Base-by-base conservation (phyloP, 73 alveolate species). In the Paramecium primaurelia region DNA sequence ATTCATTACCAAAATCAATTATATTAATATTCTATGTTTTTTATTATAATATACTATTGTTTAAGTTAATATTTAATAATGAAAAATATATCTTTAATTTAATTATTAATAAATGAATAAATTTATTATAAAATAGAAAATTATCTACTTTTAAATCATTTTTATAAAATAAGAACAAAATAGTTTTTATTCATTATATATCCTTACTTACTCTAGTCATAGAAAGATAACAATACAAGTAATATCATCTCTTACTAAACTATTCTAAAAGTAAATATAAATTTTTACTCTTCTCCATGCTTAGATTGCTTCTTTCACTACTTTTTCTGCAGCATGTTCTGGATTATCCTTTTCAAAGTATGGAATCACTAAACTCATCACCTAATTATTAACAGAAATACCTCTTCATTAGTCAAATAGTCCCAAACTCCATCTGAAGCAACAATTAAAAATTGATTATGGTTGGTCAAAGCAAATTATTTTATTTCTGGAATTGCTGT, bases 381-480 rank as follows among this genome's bases (percentile, higher is more conserved):
- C 88, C 88, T 75, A 75, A 75, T 87, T 18, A 28, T 26, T 25
- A 30, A 40, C 37, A 8, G 18, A 38, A 3, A 11, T 54, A 92
- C 87, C 59, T 97, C 96, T 59, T 96, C 97, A 86, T 97, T 97
- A 40, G 93, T 89, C 30, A 97, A 75, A 87, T 94, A 97, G 59
- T 97, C 99, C 97, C 97, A 97, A 18, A 96, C 93, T 11, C 99
- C 99, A 90, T 97, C 99, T 4, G 88, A 64, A 16, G 93, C 93
- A 8, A 87, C 93, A 12, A 87, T 26, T 18, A 87, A 38, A 69
- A 87, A 87, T 45, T 87, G 25, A 87, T 64, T 77, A 64, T 75
- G 32, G 6, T 75, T 45, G 4, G 58, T 34, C 20, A 75, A 22
- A 10, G 26, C 2, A 75, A 75, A 75, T 37, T 34, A 1, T 26